Evolutionary conservation across 345 rosid genomes (phyloP).

Genomic region (Combretum micranthum): DNA sequence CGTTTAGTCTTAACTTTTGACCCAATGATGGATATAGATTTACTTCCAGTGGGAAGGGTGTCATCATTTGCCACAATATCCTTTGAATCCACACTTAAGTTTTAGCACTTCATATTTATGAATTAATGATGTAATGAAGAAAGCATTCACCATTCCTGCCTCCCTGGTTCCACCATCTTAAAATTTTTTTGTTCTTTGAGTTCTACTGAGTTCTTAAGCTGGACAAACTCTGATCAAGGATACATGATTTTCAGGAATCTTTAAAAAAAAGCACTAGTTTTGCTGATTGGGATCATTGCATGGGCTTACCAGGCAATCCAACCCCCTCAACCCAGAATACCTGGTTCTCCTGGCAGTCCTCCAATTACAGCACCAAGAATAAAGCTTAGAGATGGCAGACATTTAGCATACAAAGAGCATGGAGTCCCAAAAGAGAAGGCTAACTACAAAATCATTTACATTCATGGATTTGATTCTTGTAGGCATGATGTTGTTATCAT

Average conservation of each 20-base stretch:
- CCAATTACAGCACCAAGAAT: constrained; percentile 17
- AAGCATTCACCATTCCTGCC: too few species aligned
- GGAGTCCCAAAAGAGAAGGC: constrained; percentile 15
- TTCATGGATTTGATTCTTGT: constrained; percentile 12
- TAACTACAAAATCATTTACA: constrained; percentile 7
- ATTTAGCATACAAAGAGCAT: constrained; percentile 17
- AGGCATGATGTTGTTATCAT: constrained; percentile 6
- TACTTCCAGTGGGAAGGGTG: too few species aligned
- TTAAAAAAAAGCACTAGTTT: constrained; percentile 9
- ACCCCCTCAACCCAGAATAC: constrained; percentile 18
- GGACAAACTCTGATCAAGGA: not conserved
- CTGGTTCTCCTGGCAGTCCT: constrained; percentile 13
- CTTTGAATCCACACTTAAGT: too few species aligned
- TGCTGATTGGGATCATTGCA: constrained; percentile 11
- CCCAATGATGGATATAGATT: too few species aligned
- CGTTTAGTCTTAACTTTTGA: too few species aligned
- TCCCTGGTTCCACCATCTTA: not conserved
- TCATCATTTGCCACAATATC: too few species aligned
- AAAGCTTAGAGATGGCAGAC: constrained; percentile 20
- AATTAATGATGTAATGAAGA: too few species aligned
- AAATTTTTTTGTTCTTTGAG: not conserved
- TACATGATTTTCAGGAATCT: constrained; percentile 7
- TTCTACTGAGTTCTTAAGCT: not conserved
- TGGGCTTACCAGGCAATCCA: constrained; percentile 20
- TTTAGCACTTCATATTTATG: too few species aligned